Base-by-base conservation (phyloP, 2,329 filamentous ascomycete genomes). In the Colletotrichum acutatum region DNA sequence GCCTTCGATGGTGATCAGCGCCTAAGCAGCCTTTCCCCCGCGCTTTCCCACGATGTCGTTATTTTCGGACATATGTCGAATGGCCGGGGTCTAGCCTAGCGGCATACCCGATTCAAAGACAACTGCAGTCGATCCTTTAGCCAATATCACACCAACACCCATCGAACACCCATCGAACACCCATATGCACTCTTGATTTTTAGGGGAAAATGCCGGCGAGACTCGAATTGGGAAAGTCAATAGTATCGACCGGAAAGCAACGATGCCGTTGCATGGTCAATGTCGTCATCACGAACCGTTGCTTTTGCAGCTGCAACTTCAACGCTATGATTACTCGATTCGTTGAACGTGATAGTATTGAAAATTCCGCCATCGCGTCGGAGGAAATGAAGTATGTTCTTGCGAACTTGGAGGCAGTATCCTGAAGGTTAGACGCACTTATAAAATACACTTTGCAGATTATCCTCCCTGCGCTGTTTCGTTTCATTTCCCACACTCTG, bases 1-100 rank as follows among this genome's bases (percentile, higher is more conserved):
- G 22, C 22, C 26, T 9, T 14, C 19, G 14, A 56, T 56, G n/a
- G 26, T 22, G 65, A 68, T 68, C 65, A 42, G 65, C 56, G n/a
- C 19, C 8, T 2, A 34, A 52, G 34, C 66, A 63, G 49, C 32
- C 32, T n/a, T 22, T 19, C 57, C 68, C 68, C 68, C 62, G 67
- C 68, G 71, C 63, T 46, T 26, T 56, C 46, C 66, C 59, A 24
- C 42, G 52, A 72, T 72, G 69, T 66, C 72, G 72, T 68, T 63
- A 69, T 72, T 67, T 64, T 68, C 63, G 72, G 65, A 49, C 22
- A 34, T 52, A 74, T 74, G 68, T 68, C 72, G 72, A 68, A 74
- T 74, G 30, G n/a, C 42, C 63, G 46, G 70, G 66, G 59, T 65
- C 32, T 16, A 59, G 37, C 22, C 34, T 6, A 62, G 46, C 58